Evolutionary conservation across 2,329 filamentous ascomycete genomes (phyloP).

Genomic region (Emericellopsis cladophorae): DNA sequence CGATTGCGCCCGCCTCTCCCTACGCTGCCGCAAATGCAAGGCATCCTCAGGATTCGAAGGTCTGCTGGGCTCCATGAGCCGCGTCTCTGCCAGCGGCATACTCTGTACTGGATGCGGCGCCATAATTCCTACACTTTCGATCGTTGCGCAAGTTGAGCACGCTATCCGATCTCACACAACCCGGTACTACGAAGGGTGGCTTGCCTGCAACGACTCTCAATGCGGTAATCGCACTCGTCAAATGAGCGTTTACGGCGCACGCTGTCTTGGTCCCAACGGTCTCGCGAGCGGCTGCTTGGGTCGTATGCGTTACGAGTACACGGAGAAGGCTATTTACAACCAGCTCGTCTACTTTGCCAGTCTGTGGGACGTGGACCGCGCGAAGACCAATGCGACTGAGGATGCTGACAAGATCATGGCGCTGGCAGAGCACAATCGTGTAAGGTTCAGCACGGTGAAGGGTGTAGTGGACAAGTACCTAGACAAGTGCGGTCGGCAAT

Average conservation of each 20-base stretch:
- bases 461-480: slow-evolving; percentile 71
- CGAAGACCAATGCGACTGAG: slow-evolving; percentile 38
- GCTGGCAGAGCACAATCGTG: slow-evolving; percentile 71
- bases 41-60: slow-evolving; percentile 64
- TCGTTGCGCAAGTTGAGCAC: slow-evolving; percentile 78
- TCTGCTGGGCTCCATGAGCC: slow-evolving; percentile 41
- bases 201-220: slow-evolving; percentile 78
- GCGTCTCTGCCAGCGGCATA: slow-evolving; percentile 63
- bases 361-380: slow-evolving; percentile 84
- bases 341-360: slow-evolving; percentile 79
- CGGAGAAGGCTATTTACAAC: slow-evolving; percentile 87
- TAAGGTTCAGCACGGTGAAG: slow-evolving; percentile 64
- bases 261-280: slow-evolving; percentile 78
- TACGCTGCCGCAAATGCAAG: slow-evolving; percentile 77
- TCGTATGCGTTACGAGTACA: slow-evolving; percentile 77
- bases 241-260: slow-evolving; percentile 83
- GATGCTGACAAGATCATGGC: slow-evolving; percentile 54
- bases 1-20: slow-evolving; percentile 60
- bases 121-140: slow-evolving; percentile 53
- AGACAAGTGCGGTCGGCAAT: slow-evolving; percentile 80
- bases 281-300: slow-evolving; percentile 76
- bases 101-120: slow-evolving; percentile 58
- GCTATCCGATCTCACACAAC: slow-evolving; percentile 68
- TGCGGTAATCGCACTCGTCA: slow-evolving; percentile 82
- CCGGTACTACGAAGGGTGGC: slow-evolving; percentile 85